Percentiles rank a stretch among this genome's conserved stretches.
Conservation (phyloP, 1,139 yeast species). For the Hansenula lynferdii region DNA sequence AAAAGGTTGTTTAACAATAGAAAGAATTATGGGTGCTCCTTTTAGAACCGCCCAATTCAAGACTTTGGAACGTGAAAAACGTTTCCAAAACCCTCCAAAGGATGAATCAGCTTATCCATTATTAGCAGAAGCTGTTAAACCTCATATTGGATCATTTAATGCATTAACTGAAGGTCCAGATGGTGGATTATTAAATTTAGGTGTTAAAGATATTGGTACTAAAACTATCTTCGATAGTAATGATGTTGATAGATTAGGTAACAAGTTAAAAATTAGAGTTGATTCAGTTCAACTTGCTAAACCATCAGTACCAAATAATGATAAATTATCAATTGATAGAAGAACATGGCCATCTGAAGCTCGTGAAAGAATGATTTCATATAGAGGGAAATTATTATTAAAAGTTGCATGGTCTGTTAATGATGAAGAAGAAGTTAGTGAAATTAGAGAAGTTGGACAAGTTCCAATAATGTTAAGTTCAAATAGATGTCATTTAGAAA, state of each 20-base stretch:
- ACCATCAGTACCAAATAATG: slow-evolving; percentile 70
- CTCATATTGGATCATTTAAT: slow-evolving; percentile 95
- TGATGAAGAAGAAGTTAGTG: slow-evolving; percentile 76
- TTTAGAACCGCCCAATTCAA: slow-evolving; percentile 50
- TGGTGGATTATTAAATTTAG: slow-evolving; percentile 82
- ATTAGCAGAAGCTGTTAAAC: slow-evolving; percentile 83
- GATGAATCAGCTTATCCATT: slow-evolving; percentile 80
- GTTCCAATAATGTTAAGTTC: slow-evolving; percentile 88
- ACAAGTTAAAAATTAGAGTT: slow-evolving; percentile 73
- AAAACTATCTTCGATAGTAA: slow-evolving; percentile 81
- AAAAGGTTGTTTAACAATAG: no score
- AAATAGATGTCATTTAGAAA: slow-evolving; percentile 87
- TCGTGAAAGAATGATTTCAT: slow-evolving; percentile 82
- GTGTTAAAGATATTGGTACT: slow-evolving; percentile 83
- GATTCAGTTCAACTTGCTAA: slow-evolving; percentile 84
- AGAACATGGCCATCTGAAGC: slow-evolving; percentile 84
- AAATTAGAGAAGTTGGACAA: slow-evolving; percentile 87
- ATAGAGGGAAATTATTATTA: slow-evolving; percentile 68
- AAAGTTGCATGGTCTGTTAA: slow-evolving; percentile 84
- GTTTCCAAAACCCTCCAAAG: slow-evolving; percentile 86
- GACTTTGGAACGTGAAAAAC: slow-evolving; percentile 82
- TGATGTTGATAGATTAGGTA: slow-evolving; percentile 65
- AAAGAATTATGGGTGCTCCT: slow-evolving; percentile 19
- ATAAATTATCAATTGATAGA: slow-evolving; percentile 76
- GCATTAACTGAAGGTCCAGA: slow-evolving; percentile 86